phyloP scores from a whole-genome alignment of 225 moss, liverwort and hornwort genomes.

The Sphagnum contortum region DNA sequence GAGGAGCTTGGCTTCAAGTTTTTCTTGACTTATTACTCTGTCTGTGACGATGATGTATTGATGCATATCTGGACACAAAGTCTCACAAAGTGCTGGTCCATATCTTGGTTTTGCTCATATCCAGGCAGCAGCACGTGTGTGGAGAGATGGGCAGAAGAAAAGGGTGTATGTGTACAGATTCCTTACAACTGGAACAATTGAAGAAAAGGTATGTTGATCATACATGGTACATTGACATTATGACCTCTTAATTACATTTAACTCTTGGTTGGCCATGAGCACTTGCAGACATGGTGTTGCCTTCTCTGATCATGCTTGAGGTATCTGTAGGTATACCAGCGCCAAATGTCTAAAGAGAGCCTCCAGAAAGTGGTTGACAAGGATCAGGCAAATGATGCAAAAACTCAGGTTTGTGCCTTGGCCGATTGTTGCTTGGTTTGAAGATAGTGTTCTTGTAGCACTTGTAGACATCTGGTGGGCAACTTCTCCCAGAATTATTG shows the following conservation, averaged over 20 bases:
- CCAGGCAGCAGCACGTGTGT: constrained; percentile 92
- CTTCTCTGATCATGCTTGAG: constrained; percentile 1
- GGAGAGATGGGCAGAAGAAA: constrained; percentile 99
- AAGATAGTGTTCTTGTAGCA: neutral
- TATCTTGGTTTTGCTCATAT: neutral
- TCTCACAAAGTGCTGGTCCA: too few relatives aligned
- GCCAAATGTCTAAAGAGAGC: constrained; percentile 96
- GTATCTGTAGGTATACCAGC: constrained; percentile 76
- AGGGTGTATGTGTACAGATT: constrained; percentile 91
- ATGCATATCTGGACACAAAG: neutral
- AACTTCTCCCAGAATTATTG: too few relatives aligned
- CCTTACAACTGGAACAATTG: constrained; percentile 89
- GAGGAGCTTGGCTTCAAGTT: too few relatives aligned
- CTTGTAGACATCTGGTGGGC: neutral
- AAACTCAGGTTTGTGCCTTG: constrained; percentile 56
- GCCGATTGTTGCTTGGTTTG: neutral
- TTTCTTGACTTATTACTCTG: too few relatives aligned
- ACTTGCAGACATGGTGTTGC: neutral
- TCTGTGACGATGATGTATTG: neutral
- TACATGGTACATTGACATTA: neutral
- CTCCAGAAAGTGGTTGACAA: constrained; percentile 97
- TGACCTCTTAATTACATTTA: neutral
- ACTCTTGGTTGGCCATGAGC: neutral
- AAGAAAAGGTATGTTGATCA: constrained; percentile 65
- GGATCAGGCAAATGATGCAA: constrained; percentile 76